Evolutionary conservation across 1,284 basidiomycete genomes (phyloP), one percentile per base, ranked within the genome.

Genomic region (Hemileia vastatrix): DNA sequence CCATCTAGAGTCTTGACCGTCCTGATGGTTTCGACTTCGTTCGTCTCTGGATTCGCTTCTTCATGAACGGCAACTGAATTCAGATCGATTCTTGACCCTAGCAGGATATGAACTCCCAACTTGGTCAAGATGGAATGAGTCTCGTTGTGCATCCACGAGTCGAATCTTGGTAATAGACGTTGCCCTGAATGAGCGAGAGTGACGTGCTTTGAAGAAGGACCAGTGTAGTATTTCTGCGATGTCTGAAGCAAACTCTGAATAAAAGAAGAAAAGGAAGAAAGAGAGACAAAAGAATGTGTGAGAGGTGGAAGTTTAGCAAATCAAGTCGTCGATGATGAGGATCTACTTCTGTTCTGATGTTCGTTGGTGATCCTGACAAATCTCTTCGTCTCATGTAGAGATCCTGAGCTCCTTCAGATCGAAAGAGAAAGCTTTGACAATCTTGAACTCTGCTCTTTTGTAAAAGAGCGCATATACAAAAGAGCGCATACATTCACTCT

Each of bases 201-300:
- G 27, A 61, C 47, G 11, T 54, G 24, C 31, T 61, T 61, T 27
- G n/a, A n/a, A 1, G 59, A 52, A 9, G 6, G 4, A 2, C 52
- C 52, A n/a, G 33, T 36, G 67, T 64, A 23, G 36, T 54, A 44
- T 23, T 61, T 61, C 43, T 1, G 59, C 51, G 19, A 61, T 61
- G 24, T 61, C 59, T 21, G 49, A 48, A 0, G 59, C 59, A 55
- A 67, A 57, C 27, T 68, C 64, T 40, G 32, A 52, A 43, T 0
- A 23, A 40, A 40, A 40, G 15, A 15, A 9, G 36, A 15, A 40
- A 15, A 40, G 36, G 36, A 40, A 15, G 36, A 15, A 40, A 15
- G n/a, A n/a, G n/a, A n/a, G n/a, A n/a, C n/a, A n/a, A n/a, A n/a
- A n/a, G n/a, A n/a, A n/a, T n/a, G n/a, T 9, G 36, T 40, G 8